Percentiles rank a stretch among this genome's conserved stretches.
Evolutionary conservation across 225 moss, liverwort and hornwort species (phyloP).

Genomic region (Bryoerythrophyllum caledonicum): DNA sequence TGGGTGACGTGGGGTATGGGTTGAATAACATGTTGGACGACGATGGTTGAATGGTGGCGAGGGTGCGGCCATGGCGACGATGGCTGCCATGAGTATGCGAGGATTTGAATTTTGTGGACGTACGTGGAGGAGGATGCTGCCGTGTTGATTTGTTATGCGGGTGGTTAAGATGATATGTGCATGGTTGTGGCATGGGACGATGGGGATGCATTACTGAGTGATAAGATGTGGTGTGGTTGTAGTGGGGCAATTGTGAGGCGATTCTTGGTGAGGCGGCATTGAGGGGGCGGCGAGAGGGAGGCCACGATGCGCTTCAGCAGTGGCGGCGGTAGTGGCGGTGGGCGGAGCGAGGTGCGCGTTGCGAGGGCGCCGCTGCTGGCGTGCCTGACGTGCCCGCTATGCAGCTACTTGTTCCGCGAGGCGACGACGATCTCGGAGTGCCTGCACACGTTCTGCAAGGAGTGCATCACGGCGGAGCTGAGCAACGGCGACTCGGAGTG

Average conservation of each 20-base stretch:
- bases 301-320: constrained; percentile 65
- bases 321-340: constrained; percentile 56
- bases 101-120: constrained; percentile 28
- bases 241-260: constrained; percentile 4
- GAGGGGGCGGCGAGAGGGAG: constrained; percentile 14
- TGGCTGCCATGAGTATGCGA: not conserved
- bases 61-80: constrained; percentile 32
- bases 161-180: not conserved
- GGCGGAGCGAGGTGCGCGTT: constrained; percentile 64
- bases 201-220: not conserved
- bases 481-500: constrained; percentile 86
- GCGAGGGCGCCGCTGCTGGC: constrained; percentile 65
- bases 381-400: constrained; percentile 90
- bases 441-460: constrained; percentile 88
- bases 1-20: not conserved
- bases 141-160: not conserved
- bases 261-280: not conserved
- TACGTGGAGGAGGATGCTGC: not conserved
- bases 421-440: constrained; percentile 98
- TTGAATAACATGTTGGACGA: no score
- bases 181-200: not conserved
- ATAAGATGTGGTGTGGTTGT: constrained; percentile 20
- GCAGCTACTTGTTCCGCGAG: constrained; percentile 69
- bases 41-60: not conserved
- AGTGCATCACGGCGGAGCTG: constrained; percentile 76